Conservation (phyloP, 805 yeast species). For the Grigorovia transvaalensis region DNA sequence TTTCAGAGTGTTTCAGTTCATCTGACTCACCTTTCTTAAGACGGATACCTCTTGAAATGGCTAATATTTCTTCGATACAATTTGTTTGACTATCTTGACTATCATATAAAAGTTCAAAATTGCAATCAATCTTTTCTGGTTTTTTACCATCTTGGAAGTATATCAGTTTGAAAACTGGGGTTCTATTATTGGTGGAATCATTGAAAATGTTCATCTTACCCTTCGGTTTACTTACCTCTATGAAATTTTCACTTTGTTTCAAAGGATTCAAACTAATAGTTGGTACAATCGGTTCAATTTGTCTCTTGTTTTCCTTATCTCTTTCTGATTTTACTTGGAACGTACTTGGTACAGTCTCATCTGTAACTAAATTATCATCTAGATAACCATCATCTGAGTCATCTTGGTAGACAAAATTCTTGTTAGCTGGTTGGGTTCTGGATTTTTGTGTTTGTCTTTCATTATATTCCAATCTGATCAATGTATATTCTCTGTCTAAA, state of each 20-base stretch:
- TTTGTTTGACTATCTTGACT: neutral
- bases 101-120: slow-evolving; percentile 47
- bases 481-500: slow-evolving; percentile 7
- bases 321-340: slow-evolving; percentile 1
- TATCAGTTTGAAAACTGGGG: slow-evolving; percentile 39
- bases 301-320: slow-evolving; percentile 1
- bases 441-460: neutral
- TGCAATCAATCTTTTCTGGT: slow-evolving; percentile 47
- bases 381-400: neutral
- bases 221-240: slow-evolving; percentile 5
- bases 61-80: slow-evolving; percentile 54
- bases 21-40: neutral
- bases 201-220: slow-evolving; percentile 31
- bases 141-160: slow-evolving; percentile 43
- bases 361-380: neutral
- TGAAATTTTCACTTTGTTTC: neutral
- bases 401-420: neutral
- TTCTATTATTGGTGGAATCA: slow-evolving; percentile 29
- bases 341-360: neutral
- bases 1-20: neutral
- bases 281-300: neutral
- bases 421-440: neutral
- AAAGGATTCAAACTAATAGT: slow-evolving; percentile 1
- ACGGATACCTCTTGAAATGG: slow-evolving; percentile 34
- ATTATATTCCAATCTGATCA: neutral